phyloP scores from a whole-genome alignment of 2,329 filamentous ascomycete genomes.

The Pseudocercospora fuligena region DNA sequence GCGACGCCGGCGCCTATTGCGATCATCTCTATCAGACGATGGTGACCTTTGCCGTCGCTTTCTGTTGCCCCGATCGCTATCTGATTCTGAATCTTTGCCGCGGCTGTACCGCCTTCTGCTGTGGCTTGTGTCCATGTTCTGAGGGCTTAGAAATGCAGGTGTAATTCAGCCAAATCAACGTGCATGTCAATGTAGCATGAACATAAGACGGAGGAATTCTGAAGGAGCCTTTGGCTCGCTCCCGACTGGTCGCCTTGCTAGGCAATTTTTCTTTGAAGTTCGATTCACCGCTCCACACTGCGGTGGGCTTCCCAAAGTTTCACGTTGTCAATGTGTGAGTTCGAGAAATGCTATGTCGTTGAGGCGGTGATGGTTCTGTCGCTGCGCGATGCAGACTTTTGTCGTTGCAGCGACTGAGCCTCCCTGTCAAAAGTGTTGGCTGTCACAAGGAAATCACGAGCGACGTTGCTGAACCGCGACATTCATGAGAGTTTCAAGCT shows the following conservation, averaged over 20 bases:
- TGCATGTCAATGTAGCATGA: slow-evolving; percentile 6
- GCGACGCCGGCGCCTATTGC: slow-evolving; percentile 12
- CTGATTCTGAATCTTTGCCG: slow-evolving; percentile 4
- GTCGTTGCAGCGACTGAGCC: background rate
- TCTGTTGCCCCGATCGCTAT: background rate
- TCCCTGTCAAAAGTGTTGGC: background rate
- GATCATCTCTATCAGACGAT: slow-evolving; percentile 13
- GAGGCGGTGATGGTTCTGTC: background rate
- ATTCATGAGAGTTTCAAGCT: background rate
- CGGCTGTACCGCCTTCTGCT: slow-evolving; percentile 7
- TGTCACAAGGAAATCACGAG: background rate
- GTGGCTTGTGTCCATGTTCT: slow-evolving; percentile 3
- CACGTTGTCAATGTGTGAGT: background rate
- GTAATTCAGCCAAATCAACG: background rate
- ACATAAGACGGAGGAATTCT: slow-evolving; percentile 3
- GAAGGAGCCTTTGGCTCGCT: slow-evolving; percentile 1
- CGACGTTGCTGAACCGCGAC: background rate
- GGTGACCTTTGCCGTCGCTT: slow-evolving; percentile 20
- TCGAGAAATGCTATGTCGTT: background rate
- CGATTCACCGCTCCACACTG: background rate
- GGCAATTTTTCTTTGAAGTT: background rate
- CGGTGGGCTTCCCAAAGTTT: background rate
- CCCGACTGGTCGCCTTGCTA: background rate
- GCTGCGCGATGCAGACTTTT: background rate
- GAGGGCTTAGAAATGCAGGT: background rate